Conservation (phyloP, 352 stramenopile genomes). For the Phytophthora crassamura region DNA sequence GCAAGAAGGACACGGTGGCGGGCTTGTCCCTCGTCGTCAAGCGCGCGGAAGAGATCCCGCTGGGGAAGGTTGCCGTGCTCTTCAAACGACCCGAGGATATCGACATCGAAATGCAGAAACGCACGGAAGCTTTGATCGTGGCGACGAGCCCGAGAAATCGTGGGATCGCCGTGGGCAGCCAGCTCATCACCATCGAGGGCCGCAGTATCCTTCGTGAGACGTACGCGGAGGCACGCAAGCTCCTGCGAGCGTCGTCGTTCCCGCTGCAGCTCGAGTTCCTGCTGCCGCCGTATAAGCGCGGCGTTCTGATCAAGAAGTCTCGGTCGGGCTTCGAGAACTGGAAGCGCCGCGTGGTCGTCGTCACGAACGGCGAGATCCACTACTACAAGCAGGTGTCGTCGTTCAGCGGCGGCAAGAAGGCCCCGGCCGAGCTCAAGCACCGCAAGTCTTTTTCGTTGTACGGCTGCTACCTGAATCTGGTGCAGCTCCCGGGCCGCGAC, state of each 20-base stretch:
- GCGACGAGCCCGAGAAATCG: constrained; percentile 52
- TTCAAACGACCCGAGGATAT: constrained; percentile 72
- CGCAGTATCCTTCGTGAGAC: constrained; percentile 71
- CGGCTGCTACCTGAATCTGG: constrained; percentile 86
- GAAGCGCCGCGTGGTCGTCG: constrained; percentile 82
- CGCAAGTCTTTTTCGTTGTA: constrained; percentile 87
- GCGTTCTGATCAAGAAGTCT: constrained; percentile 85
- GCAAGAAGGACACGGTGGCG: constrained; percentile 59
- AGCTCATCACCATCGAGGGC: constrained; percentile 71
- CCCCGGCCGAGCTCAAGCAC: constrained; percentile 63
- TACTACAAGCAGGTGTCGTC: constrained; percentile 80
- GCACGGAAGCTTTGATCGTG: constrained; percentile 81
- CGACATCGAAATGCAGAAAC: constrained; percentile 73
- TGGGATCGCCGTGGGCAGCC: constrained; percentile 68
- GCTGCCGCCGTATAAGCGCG: constrained; percentile 84
- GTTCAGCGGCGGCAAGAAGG: constrained; percentile 40
- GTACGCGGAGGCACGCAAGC: constrained; percentile 58
- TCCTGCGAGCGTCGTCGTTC: constrained; percentile 61
- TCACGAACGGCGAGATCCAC: constrained; percentile 83
- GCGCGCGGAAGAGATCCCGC: constrained; percentile 78
- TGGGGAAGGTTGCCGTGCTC: constrained; percentile 66
- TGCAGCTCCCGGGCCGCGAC: constrained; percentile 73
- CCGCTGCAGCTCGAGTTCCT: constrained; percentile 80
- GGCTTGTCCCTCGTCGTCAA: constrained; percentile 79
- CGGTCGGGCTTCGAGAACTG: constrained; percentile 89